Evolutionary conservation across 2,329 filamentous ascomycete species (phyloP), one percentile per base, ranked within the genome.

Genomic region (Aureobasidium zeae): DNA sequence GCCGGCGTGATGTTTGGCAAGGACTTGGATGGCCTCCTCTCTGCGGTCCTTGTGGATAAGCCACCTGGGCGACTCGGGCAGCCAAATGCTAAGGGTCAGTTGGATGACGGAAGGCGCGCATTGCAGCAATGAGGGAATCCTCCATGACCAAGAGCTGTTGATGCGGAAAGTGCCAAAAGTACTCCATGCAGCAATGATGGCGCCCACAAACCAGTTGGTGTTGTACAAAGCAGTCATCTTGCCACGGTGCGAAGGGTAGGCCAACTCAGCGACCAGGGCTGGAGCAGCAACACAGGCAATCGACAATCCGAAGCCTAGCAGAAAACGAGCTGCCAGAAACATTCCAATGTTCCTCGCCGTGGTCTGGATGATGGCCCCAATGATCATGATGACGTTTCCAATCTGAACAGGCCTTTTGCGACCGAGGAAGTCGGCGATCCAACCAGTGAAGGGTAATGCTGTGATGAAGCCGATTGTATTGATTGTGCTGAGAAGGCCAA

Each of bases 61-160:
- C 67, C 67, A 69, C 44, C 66, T 60, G 5, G 68, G 68, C n/a
- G 63, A 66, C 31, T 63, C 56, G 1, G 68, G 68, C 2, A 71
- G 62, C 34, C 69, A 53, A 7, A 69, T 55, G 32, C 63, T 66
- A 4, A n/a, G 68, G 11, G 69, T 57, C 30, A 63, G 63, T 46
- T 70, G 67, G 7, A 69, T 59, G 13, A 67, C 76, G 76, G 76
- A 81, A 2, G 77, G 75, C 34, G 79, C 74, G 7, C 72, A 37
- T 31, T 57, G 55, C 8, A 57, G 43, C 0, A 55, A 30, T 8
- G 46, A 51, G 3, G 55, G 53, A 6, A 56, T 52, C 1, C 53
- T 45, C 55, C 55, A 57, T 20, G 48, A 47, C 53, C 53, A 56
- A 22, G 43, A 48, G n/a, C 36, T 48, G 12, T 22, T 16, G 11